Base-by-base conservation (phyloP, 257 asterid genomes). In the Solanum rostratum region DNA sequence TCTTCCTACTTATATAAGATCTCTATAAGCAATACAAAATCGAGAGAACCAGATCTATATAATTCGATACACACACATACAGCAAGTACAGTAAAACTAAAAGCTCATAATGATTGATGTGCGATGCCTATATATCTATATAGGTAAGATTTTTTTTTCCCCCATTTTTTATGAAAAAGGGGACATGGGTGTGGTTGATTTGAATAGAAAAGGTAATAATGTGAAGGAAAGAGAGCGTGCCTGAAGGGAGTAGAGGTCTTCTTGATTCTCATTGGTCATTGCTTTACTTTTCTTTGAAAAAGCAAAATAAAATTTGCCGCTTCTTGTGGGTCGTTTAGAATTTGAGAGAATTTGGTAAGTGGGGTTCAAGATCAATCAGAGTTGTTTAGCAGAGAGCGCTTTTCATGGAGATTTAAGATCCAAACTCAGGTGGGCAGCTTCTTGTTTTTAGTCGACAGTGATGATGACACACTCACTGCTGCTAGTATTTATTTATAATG, bases 211-310 rank as follows among this genome's bases (percentile, higher is more conserved):
- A 83, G 79, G 66, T n/a, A 62, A 83, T 74, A 87, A 55, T 87
- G 39, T 46, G 85, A 79, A 78, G 84, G 83, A 68, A 86, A 69
- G 85, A 74, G 71, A 18, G 70, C 30, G 50, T 90, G 91, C 95
- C 88, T 88, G 92, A 49, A 85, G 86, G 85, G 90, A 82, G 87
- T 82, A 89, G 71, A 89, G 90, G 84, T 46, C 10, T 68, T 85
- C 87, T 74, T 79, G 89, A 86, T 85, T 85, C 86, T 88, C 85
- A 84, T 68, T 90, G 90, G 90, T 86, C 94, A 91, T 93, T 84
- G 80, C 69, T 37, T 69, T 79, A 52, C 37, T 70, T 84, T 76
- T 85, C 27, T 79, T 76, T 37, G 82, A 85, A 81, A 84, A 29
- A 11, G 18, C 18, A 43, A 45, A 30, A 50, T 5, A 79, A 37